Base-by-base conservation (phyloP, 805 yeast species). In the Yarrowia bubula region DNA sequence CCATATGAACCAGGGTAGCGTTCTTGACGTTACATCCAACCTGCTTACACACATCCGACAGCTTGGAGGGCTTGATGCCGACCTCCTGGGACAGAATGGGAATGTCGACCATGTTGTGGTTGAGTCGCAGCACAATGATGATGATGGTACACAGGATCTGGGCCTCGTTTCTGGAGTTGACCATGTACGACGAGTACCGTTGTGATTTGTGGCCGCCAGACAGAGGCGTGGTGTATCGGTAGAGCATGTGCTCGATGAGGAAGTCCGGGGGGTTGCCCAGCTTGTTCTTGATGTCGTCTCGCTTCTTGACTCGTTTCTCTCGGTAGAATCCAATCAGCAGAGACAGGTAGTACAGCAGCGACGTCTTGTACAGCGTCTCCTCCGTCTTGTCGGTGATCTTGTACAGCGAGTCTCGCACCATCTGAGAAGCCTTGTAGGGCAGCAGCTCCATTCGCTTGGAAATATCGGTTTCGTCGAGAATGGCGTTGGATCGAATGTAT, bases 131-230 rank as follows among this genome's bases (percentile, higher is more conserved):
- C 43, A 89, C 80, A 44, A 88, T 76, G 6, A 88, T 89, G 67
- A 95, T 78, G 55, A 92, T 79, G 76, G 85, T 88, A 76, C 97
- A 89, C 69, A 95, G 79, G 57, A 95, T 79, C 76, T 88, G 91
- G 77, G 91, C 97, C 75, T 91, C 97, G 72, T 85, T 84, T 71
- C 84, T 87, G 44, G 98, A 97, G 73, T 95, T 98, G 67, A 95
- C 84, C 68, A 83, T 80, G 74, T 84, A 93, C n/a, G 87, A 82
- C 70, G 87, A 83, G 68, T 87, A 91, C 73, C 87, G 88, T n/a
- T 89, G 78, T 75, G 84, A 86, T 66, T 95, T 96, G 68, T 85
- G 82, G 61, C 80, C 82, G 13, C 71, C 66, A 8, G 90, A 81
- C 70, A 83, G 84, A 35, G 82, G 72, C 33, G 87, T 83, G 13